These are phyloP conservation scores for Huntiella decipiens DNA, from an alignment of 2,329 filamentous ascomycete genomes.

Conservation along the genomic window DNA sequence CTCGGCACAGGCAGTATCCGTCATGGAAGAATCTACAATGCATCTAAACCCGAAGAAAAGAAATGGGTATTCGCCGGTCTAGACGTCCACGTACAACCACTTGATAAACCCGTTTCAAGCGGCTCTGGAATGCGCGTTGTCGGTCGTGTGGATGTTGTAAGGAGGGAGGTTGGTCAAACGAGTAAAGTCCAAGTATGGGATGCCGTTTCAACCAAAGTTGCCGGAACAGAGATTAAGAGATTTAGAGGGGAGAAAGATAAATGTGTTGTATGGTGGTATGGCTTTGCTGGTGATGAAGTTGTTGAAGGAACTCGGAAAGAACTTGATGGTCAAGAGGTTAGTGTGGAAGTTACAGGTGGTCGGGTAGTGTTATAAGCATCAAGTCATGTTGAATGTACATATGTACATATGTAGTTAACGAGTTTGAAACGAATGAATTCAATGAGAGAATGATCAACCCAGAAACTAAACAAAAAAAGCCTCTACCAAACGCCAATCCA, in stretches of 20 bases:
- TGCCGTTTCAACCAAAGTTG: no score
- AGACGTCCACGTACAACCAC: slow-evolving; percentile 6
- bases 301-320: background rate
- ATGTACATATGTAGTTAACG: background rate
- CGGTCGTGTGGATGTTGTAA: slow-evolving; percentile 4
- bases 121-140: slow-evolving; percentile 4
- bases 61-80: background rate
- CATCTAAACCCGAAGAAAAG: background rate
- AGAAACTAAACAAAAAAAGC: background rate
- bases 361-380: background rate
- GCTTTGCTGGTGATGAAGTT: slow-evolving; percentile 8
- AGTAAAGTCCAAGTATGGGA: no score
- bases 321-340: background rate
- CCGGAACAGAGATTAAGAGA: no score
- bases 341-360: background rate
- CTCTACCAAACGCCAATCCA: background rate
- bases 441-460: background rate
- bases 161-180: background rate
- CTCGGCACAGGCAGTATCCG: background rate
- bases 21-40: slow-evolving; percentile 4
- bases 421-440: background rate
- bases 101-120: slow-evolving; percentile 4
- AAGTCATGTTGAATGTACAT: background rate
- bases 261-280: slow-evolving; percentile 9
- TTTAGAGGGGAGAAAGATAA: background rate